Evolutionary conservation across 2,329 filamentous ascomycete genomes (phyloP).

Genomic region (Neurospora sp.): DNA sequence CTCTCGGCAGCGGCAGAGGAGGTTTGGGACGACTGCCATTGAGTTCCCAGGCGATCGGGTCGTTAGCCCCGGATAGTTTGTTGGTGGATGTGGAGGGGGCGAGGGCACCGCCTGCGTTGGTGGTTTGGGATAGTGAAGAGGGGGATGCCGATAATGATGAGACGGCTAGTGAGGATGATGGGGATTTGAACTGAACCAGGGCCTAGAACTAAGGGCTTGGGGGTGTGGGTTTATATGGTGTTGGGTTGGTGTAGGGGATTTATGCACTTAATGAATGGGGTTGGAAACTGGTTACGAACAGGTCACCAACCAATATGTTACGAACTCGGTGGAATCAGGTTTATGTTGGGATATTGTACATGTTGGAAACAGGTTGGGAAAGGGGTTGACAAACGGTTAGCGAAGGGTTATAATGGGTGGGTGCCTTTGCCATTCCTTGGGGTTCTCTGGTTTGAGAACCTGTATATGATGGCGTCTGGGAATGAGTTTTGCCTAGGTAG

Average conservation of each 20-base stretch:
- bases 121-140: conserved; percentile 25
- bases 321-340: neutral
- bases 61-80: conserved; percentile 1
- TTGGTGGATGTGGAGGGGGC: conserved; percentile 1
- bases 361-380: neutral
- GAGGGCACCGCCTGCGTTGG: conserved; percentile 24
- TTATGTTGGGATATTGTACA: neutral
- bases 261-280: neutral
- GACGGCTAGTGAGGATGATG: neutral
- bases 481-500: neutral
- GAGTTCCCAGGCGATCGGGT: neutral
- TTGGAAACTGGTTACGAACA: neutral
- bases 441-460: neutral
- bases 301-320: neutral
- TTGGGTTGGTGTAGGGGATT: neutral
- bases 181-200: neutral
- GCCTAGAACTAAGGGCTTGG: neutral
- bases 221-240: neutral
- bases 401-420: neutral
- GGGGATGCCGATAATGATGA: neutral
- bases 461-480: neutral
- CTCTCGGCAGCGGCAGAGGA: neutral
- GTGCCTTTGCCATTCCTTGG: neutral
- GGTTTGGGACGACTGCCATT: neutral
- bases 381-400: neutral